Base-by-base conservation (phyloP, 345 rosid species). In the Lepidium sativum region DNA sequence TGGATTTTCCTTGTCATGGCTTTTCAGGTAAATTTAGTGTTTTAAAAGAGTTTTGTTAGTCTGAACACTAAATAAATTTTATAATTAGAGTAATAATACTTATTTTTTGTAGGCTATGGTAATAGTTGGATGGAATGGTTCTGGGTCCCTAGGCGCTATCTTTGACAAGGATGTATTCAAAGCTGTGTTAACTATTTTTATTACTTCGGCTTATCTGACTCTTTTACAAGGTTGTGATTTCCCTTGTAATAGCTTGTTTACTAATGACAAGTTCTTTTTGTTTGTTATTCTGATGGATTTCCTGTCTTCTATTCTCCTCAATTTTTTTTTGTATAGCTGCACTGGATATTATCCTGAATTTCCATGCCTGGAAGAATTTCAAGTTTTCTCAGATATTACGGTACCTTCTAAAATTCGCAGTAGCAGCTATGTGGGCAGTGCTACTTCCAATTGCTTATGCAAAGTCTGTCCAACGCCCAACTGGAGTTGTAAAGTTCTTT, bases 1-100 rank as follows among this genome's bases (percentile, higher is more conserved):
- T 94, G 99, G 99, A 88, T 94, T 73, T 94, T 94, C 80, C 65
- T 91, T 72, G 67, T 86, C 67, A 70, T 94, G 89, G 86, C 95
- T 69, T 86, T 91, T 15, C 99, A 94, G 99, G 99, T 94, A 51
- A 31, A 41, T 33, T 49, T 56, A 65, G 56, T 67, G n/a, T 47
- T 5, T 2, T 17, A 11, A 25, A 33, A 57, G 25, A 40, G 23
- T 65, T 65, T 43, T 47, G 47, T 63, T 68, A 8, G 60, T 60
- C 45, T 8, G 4, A 44, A 59, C 51, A 25, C 42, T 4, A 51
- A 10, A 10, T 59, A 14, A 34, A 13, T 45, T 45, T 42, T 13
- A 21, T 63, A 17, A 55, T 50, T n/a, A 60, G 9, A 41, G 5
- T 51, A 59, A 5, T 35, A 29, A 5, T 35, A 29, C 43, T 44